Evolutionary conservation across 2,329 filamentous ascomycete genomes (phyloP).

Genomic region (Paecilomyces niveus): DNA sequence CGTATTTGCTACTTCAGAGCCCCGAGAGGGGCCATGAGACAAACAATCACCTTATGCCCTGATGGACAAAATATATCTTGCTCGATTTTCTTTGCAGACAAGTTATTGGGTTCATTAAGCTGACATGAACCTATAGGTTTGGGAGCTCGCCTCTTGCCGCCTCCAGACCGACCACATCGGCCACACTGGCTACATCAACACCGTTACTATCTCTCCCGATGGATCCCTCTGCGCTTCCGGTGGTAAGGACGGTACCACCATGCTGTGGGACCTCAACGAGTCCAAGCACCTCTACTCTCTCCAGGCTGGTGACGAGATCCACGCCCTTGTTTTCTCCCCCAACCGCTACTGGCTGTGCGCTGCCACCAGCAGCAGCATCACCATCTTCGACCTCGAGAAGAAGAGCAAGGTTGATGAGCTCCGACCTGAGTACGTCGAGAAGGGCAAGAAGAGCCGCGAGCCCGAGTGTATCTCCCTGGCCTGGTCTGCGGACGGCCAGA

Average conservation of each 20-base stretch:
- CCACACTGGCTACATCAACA: slow-evolving; percentile 99
- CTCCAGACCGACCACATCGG: slow-evolving; percentile 99
- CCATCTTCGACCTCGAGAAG: slow-evolving; percentile 99
- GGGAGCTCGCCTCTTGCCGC: slow-evolving; percentile 98
- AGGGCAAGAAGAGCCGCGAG: slow-evolving; percentile 98
- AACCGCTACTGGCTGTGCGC: slow-evolving; percentile 99
- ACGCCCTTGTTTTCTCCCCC: slow-evolving; percentile 99
- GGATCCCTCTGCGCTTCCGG: slow-evolving; percentile 98
- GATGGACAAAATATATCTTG: slow-evolving; percentile 24
- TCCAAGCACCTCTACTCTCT: slow-evolving; percentile 99
- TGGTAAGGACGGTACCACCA: slow-evolving; percentile 99
- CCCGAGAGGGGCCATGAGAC: slow-evolving; percentile 82
- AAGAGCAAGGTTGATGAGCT: slow-evolving; percentile 99
- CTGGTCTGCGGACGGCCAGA: slow-evolving; percentile 98
- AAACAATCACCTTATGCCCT: slow-evolving; percentile 68
- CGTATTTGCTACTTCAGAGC: slow-evolving; percentile 99
- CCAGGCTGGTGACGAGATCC: slow-evolving; percentile 99
- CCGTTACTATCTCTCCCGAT: slow-evolving; percentile 99
- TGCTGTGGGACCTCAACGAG: slow-evolving; percentile 99
- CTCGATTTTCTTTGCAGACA: neutral
- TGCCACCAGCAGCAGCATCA: slow-evolving; percentile 94
- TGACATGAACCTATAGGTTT: slow-evolving; percentile 58
- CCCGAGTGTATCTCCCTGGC: slow-evolving; percentile 96
- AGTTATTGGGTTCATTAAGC: neutral
- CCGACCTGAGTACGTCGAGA: slow-evolving; percentile 93